Conservation (phyloP, 345 rosid genomes). For the Salix brachista region DNA sequence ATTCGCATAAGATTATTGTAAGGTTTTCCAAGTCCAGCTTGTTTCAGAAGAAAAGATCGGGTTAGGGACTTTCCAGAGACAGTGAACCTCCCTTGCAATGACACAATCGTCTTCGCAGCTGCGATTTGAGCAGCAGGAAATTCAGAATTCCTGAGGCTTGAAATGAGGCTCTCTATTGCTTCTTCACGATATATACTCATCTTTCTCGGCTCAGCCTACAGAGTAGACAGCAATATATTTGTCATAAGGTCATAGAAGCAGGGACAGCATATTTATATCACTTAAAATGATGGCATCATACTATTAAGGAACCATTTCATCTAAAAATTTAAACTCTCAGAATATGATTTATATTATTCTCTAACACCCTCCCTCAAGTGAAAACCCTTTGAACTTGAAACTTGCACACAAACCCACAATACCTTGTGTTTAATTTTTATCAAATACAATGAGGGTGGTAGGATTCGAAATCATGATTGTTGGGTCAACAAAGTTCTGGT, state of each 20-base stretch:
- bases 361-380: no score
- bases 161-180: constrained; percentile 58
- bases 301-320: no score
- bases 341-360: no score
- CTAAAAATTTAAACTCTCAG: no score
- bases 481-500: no score
- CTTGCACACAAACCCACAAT: no score
- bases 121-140: constrained; percentile 51
- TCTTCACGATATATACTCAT: constrained; percentile 77
- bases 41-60: constrained; percentile 50
- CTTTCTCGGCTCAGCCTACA: constrained; percentile 65
- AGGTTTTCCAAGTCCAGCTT: constrained; percentile 45
- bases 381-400: no score
- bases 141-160: constrained; percentile 50
- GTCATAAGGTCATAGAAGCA: not conserved
- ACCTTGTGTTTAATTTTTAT: no score
- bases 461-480: no score
- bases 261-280: not conserved
- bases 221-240: constrained; percentile 3
- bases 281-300: constrained; percentile 16
- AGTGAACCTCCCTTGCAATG: constrained; percentile 63
- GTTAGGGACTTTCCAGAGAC: constrained; percentile 51
- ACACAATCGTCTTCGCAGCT: constrained; percentile 50
- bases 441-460: no score
- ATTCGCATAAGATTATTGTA: constrained; percentile 39